phyloP scores from a whole-genome alignment of 2,329 filamentous ascomycete species.

The Metarhizium guizhouense region DNA sequence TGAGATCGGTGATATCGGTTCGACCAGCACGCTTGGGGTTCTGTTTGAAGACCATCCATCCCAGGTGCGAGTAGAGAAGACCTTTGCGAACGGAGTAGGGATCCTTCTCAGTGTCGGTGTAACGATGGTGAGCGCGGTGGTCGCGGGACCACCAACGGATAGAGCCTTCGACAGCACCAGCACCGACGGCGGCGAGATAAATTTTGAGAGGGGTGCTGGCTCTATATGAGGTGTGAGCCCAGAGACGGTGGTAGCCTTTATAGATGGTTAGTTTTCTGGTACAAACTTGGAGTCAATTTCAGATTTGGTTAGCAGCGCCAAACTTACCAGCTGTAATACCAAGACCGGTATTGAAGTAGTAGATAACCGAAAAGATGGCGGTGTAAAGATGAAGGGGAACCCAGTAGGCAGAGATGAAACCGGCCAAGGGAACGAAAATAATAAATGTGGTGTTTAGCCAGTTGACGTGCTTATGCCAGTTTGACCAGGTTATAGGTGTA shows the following conservation, averaged over 20 bases:
- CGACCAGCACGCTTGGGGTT: constrained; percentile 83
- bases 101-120: constrained; percentile 88
- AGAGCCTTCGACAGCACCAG: constrained; percentile 76
- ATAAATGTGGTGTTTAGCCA: constrained; percentile 86
- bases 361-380: constrained; percentile 61
- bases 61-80: constrained; percentile 67
- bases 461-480: constrained; percentile 91
- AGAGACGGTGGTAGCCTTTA: constrained; percentile 54
- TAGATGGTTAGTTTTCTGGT: not conserved
- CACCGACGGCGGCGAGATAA: constrained; percentile 73
- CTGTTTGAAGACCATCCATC: constrained; percentile 92
- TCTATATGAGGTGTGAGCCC: constrained; percentile 80
- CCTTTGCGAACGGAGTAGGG: constrained; percentile 88
- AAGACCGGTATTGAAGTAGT: constrained; percentile 78
- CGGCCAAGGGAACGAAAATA: constrained; percentile 64
- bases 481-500: constrained; percentile 66
- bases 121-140: constrained; percentile 82
- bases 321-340: constrained; percentile 66
- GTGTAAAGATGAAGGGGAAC: constrained; percentile 67
- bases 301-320: no score
- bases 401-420: constrained; percentile 68
- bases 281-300: no score
- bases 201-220: constrained; percentile 67
- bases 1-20: constrained; percentile 80
- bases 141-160: constrained; percentile 84